Conservation (phyloP, 108 stramenopile genomes). For the Cafeteria roenbergensis region DNA sequence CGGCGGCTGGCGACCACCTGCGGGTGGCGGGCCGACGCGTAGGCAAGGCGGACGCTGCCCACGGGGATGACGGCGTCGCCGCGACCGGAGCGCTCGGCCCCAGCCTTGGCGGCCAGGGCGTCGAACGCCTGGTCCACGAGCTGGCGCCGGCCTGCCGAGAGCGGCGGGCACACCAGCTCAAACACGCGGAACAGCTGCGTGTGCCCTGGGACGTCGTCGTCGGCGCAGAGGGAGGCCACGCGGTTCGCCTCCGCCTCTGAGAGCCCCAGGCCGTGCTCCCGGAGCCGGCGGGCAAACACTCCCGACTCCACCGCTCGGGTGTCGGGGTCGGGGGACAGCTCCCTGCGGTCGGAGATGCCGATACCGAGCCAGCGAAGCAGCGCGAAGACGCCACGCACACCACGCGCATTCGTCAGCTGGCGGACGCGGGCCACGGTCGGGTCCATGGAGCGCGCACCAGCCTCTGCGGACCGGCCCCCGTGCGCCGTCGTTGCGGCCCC, state of each 20-base stretch:
- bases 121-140: background rate
- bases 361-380: background rate
- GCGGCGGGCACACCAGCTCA: background rate
- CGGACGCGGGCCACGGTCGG: background rate
- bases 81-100: background rate
- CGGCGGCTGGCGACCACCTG: background rate
- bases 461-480: too few species aligned
- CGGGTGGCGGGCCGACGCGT: conserved; percentile 6
- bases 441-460: too few species aligned
- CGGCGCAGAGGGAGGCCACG: background rate
- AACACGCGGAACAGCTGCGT: background rate
- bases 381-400: background rate
- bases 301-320: too few species aligned
- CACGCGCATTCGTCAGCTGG: too few species aligned
- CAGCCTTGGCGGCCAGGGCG: background rate
- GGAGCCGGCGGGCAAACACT: background rate
- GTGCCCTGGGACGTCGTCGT: background rate
- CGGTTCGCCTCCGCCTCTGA: background rate
- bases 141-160: too few species aligned
- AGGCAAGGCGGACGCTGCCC: background rate
- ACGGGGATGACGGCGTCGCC: background rate
- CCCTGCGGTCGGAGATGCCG: background rate
- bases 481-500: too few species aligned
- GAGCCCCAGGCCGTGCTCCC: background rate
- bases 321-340: background rate